phyloP scores from a whole-genome alignment of 352 stramenopile genomes.

The Thalassiosira tumida region DNA sequence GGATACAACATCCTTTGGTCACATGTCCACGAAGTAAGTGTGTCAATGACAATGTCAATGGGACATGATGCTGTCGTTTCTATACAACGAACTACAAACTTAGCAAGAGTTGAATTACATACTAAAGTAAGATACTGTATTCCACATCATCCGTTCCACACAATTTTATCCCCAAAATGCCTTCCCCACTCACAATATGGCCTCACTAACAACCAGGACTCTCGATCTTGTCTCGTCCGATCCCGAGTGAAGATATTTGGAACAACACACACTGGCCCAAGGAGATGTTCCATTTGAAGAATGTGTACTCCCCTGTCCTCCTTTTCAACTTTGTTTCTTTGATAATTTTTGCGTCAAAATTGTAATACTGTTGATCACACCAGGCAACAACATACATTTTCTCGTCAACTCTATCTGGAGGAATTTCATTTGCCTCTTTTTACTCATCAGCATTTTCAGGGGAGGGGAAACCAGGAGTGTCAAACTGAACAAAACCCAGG shows the following conservation, averaged over 20 bases:
- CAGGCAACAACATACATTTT: background rate
- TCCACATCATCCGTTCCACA: too few species aligned
- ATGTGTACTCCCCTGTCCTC: background rate
- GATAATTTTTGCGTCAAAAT: background rate
- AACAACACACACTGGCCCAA: background rate
- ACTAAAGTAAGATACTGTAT: too few species aligned
- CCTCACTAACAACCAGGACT: background rate
- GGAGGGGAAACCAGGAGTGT: background rate
- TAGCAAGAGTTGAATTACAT: too few species aligned
- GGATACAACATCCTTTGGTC: too few species aligned
- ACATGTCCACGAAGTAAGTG: too few species aligned
- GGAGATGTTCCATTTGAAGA: background rate
- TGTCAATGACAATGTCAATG: too few species aligned
- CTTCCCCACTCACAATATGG: background rate
- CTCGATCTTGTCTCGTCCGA: background rate
- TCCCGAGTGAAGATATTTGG: background rate
- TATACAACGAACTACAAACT: too few species aligned
- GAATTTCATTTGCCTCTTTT: background rate
- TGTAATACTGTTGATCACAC: background rate
- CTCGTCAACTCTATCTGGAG: background rate
- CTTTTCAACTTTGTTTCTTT: background rate
- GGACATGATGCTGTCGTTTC: too few species aligned
- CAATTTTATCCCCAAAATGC: background rate
- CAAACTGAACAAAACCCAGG: background rate
- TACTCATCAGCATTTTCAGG: background rate